Evolutionary conservation across 225 moss, liverwort and hornwort genomes (phyloP).

Genomic region (Pseudisothecium myosuroides): DNA sequence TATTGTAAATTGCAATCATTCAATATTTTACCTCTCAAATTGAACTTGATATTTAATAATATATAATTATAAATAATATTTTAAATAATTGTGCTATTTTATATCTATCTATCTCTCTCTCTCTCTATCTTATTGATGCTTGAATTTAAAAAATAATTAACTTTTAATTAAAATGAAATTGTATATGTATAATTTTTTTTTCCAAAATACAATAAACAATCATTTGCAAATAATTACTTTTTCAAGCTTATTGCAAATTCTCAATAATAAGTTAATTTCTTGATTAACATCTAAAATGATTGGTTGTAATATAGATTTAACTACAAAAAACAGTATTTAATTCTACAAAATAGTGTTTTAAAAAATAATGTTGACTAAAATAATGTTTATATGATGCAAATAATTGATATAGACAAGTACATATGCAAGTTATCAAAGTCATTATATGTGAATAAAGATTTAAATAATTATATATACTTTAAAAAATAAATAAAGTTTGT

Average conservation of each 20-base stretch:
- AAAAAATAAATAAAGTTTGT: too few relatives aligned
- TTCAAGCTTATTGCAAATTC: background rate
- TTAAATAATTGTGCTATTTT: too few relatives aligned
- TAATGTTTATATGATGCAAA: too few relatives aligned
- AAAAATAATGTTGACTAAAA: background rate
- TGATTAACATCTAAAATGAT: background rate
- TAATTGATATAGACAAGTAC: too few relatives aligned
- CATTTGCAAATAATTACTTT: background rate
- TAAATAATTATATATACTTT: too few relatives aligned
- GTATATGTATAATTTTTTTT: background rate
- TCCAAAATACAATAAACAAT: background rate
- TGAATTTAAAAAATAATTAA: background rate
- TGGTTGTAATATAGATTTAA: too few relatives aligned
- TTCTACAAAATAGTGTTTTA: background rate
- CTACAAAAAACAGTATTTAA: background rate
- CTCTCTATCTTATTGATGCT: too few relatives aligned
- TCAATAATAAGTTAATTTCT: background rate
- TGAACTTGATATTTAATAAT: too few relatives aligned
- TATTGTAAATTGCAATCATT: background rate
- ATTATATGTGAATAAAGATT: background rate
- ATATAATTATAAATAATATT: background rate
- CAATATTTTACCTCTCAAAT: too few relatives aligned
- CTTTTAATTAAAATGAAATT: background rate
- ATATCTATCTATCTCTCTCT: too few relatives aligned
- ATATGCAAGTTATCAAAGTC: too few relatives aligned